Evolutionary conservation across 1,139 yeast species (phyloP).

Genomic region (Protomyces gravidus): DNA sequence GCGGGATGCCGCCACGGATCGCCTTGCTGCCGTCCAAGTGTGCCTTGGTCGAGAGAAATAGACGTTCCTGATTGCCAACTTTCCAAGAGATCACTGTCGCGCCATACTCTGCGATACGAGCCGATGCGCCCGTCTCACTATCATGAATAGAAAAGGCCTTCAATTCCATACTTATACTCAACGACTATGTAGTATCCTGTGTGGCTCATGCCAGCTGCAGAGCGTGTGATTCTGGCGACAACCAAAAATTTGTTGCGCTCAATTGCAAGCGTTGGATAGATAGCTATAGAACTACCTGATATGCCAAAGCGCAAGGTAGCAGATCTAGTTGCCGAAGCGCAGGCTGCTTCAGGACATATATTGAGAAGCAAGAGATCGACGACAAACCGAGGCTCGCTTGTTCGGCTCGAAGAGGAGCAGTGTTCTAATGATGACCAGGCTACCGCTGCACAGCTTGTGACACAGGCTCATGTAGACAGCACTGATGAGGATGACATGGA

Average conservation of each 20-base stretch:
- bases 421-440: too few relatives aligned
- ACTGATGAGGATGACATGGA: slow-evolving; percentile 26
- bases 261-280: too few relatives aligned
- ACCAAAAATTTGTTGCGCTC: too few relatives aligned
- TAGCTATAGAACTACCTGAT: too few relatives aligned
- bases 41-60: slow-evolving; percentile 68
- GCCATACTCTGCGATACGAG: slow-evolving; percentile 72
- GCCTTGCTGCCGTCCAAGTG: slow-evolving; percentile 85
- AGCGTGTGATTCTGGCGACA: too few relatives aligned
- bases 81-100: slow-evolving; percentile 87
- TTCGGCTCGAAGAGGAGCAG: too few relatives aligned
- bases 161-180: slow-evolving; percentile 11
- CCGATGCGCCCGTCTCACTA: slow-evolving; percentile 47
- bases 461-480: background rate
- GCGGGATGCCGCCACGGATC: slow-evolving; percentile 94
- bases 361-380: background rate
- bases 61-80: slow-evolving; percentile 62
- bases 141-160: slow-evolving; percentile 19
- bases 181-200: background rate
- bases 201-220: too few relatives aligned
- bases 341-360: background rate
- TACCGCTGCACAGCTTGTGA: too few relatives aligned
- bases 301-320: background rate
- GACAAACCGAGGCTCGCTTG: background rate
- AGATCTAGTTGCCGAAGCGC: background rate